Conservation (phyloP, 176 grass and related monocot genomes). For the Carex cristatella region DNA sequence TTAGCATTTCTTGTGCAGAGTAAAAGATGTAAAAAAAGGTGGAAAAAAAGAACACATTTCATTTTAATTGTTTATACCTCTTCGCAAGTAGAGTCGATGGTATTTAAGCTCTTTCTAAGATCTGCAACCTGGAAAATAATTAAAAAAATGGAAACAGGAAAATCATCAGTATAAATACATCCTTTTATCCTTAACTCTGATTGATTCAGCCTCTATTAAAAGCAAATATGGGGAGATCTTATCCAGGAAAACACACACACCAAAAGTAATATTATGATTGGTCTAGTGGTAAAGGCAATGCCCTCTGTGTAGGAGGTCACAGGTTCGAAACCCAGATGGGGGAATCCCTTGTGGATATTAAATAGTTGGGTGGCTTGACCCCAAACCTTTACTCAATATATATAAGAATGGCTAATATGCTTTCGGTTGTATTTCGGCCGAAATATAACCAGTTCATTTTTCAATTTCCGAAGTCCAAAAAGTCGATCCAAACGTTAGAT, state of each 20-base stretch:
- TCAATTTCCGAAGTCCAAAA: too few species aligned
- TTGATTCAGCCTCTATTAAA: not conserved
- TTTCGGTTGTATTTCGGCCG: too few species aligned
- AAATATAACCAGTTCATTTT: too few species aligned
- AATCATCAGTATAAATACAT: not conserved
- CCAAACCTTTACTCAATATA: too few species aligned
- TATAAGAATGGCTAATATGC: too few species aligned
- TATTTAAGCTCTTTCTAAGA: conserved; percentile 76
- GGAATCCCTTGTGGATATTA: too few species aligned
- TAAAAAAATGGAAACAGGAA: not conserved
- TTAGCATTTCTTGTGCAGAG: not conserved
- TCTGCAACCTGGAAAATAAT: conserved; percentile 45
- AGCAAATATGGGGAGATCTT: not conserved
- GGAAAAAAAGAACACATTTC: not conserved
- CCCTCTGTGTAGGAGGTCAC: too few species aligned
- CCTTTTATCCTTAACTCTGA: not conserved
- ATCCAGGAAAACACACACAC: conserved; percentile 4
- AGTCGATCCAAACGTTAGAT: too few species aligned
- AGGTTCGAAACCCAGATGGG: too few species aligned
- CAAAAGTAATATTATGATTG: not conserved
- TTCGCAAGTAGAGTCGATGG: conserved; percentile 68
- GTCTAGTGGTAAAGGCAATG: too few species aligned
- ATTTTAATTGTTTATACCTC: conserved; percentile 38
- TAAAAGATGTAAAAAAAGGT: not conserved
- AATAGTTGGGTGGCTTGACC: too few species aligned